phyloP scores from a whole-genome alignment of 1,284 basidiomycete genomes.

The Ceratobasidium theobromae region DNA sequence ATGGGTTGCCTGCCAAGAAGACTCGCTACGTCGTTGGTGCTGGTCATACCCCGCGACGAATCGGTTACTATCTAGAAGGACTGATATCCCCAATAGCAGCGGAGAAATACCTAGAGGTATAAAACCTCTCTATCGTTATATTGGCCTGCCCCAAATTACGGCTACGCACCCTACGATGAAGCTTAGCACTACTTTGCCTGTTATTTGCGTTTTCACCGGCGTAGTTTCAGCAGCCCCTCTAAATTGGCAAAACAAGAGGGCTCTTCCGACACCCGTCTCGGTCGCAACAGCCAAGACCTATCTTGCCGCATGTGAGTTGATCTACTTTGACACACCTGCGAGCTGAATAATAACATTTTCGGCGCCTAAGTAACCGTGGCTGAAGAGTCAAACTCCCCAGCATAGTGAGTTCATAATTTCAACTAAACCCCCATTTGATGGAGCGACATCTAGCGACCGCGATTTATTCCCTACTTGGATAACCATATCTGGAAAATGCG shows the following conservation, averaged over 20 bases:
- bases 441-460: slow-evolving; percentile 40
- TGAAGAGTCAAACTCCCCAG: slow-evolving; percentile 49
- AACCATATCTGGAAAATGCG: slow-evolving; percentile 53
- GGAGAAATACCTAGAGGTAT: no score
- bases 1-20: not conserved
- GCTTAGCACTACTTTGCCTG: not conserved
- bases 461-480: slow-evolving; percentile 52
- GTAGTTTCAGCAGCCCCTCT: not conserved
- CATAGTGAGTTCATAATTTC: not conserved
- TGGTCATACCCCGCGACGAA: not conserved
- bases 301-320: slow-evolving; percentile 44
- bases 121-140: no score
- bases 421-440: not conserved
- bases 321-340: no score
- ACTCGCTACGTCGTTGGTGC: not conserved
- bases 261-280: slow-evolving; percentile 46
- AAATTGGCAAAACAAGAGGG: slow-evolving; percentile 30
- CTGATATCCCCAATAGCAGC: no score
- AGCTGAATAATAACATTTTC: no score
- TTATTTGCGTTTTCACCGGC: not conserved
- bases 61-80: not conserved
- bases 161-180: no score
- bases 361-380: slow-evolving; percentile 52
- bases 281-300: slow-evolving; percentile 47
- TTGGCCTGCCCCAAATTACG: no score